Evolutionary conservation across 2,329 filamentous ascomycete genomes (phyloP).

Genomic region (Pleochaeta shiraiana): DNA sequence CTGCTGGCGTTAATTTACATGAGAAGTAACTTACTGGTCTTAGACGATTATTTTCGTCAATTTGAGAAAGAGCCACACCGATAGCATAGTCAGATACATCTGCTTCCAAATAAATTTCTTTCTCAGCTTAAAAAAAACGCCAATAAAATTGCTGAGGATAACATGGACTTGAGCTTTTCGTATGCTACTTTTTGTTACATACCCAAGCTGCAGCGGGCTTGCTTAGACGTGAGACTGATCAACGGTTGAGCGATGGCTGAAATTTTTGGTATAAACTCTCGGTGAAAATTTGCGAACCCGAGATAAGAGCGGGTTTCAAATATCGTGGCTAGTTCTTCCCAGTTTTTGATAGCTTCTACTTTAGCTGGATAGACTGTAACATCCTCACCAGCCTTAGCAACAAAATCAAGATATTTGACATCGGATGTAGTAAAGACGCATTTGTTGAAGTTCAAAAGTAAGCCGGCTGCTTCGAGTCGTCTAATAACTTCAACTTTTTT

Average conservation of each 20-base stretch:
- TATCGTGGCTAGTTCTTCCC: not conserved
- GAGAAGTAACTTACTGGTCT: conserved; percentile 1
- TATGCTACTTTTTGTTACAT: not conserved
- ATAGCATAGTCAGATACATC: not conserved
- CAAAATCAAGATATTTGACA: not conserved
- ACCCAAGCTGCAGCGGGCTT: not conserved
- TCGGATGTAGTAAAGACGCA: not conserved
- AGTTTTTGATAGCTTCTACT: not conserved
- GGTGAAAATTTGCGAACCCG: conserved; percentile 3
- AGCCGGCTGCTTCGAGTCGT: not conserved
- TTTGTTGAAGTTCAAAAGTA: not conserved
- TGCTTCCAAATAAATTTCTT: not conserved
- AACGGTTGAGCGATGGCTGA: not conserved
- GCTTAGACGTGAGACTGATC: not conserved
- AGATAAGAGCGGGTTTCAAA: not conserved
- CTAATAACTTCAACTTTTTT: not conserved
- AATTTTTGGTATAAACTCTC: not conserved
- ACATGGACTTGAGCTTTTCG: conserved; percentile 1
- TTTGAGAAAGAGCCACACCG: not conserved
- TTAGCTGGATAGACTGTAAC: not conserved
- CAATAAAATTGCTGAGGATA: not conserved
- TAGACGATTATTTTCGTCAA: not conserved
- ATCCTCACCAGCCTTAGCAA: not conserved
- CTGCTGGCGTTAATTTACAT: not conserved
- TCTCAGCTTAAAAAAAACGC: not conserved